These are phyloP conservation scores for Isatis tinctoria DNA, from an alignment of 345 rosid genomes.

Conservation along the genomic window DNA sequence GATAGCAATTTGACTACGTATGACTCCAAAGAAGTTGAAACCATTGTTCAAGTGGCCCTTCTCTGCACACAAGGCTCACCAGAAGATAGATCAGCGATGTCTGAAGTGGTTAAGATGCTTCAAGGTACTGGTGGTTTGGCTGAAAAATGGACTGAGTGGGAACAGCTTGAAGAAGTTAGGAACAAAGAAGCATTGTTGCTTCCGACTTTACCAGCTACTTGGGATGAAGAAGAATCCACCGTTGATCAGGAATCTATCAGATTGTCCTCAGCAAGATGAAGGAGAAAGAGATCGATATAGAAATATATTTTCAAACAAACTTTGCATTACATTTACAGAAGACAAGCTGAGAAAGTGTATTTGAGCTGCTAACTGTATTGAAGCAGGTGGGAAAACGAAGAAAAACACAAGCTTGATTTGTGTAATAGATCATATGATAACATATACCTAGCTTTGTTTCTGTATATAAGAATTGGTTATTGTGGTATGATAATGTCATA, in stretches of 20 bases:
- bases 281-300: background rate
- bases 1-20: slow-evolving; percentile 53
- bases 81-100: slow-evolving; percentile 70
- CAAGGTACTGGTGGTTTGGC: slow-evolving; percentile 61
- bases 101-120: slow-evolving; percentile 75
- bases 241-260: slow-evolving; percentile 75
- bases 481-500: slow-evolving; percentile 1
- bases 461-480: slow-evolving; percentile 10
- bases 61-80: slow-evolving; percentile 80
- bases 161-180: slow-evolving; percentile 64
- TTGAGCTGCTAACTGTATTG: slow-evolving; percentile 14
- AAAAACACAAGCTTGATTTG: slow-evolving; percentile 8
- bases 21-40: slow-evolving; percentile 65
- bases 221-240: slow-evolving; percentile 71
- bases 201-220: slow-evolving; percentile 47
- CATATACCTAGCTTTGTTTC: background rate
- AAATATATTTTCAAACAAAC: background rate
- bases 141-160: slow-evolving; percentile 78
- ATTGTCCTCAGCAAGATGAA: slow-evolving; percentile 67
- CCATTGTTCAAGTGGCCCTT: slow-evolving; percentile 67
- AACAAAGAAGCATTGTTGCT: slow-evolving; percentile 45
- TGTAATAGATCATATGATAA: slow-evolving; percentile 17
- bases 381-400: slow-evolving; percentile 16
- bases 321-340: background rate
- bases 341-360: slow-evolving; percentile 10